These are phyloP conservation scores for Chlamydomonas sp. DNA, from an alignment of 139 green algal species.

Conservation along the genomic window DNA sequence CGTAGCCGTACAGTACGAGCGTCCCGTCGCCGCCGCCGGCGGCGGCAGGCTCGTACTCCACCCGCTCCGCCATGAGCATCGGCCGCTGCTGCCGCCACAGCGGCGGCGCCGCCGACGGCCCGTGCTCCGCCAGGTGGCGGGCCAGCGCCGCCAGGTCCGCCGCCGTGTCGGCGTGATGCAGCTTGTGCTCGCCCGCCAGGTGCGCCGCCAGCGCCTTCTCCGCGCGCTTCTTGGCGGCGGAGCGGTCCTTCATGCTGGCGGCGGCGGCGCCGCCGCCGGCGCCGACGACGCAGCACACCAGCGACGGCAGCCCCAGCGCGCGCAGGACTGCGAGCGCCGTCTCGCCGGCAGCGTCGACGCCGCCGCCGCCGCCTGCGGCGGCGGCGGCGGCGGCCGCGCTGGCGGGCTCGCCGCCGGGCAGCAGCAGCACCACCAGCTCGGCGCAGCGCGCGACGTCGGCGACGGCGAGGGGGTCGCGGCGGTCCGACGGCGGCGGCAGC, in stretches of 20 bases:
- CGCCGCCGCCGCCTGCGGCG: neutral
- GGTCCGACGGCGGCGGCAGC: slow-evolving; percentile 67
- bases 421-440: slow-evolving; percentile 74
- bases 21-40: slow-evolving; percentile 38
- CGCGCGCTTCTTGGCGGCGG: slow-evolving; percentile 81
- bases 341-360: slow-evolving; percentile 62
- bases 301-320: slow-evolving; percentile 75
- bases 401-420: slow-evolving; percentile 57
- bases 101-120: slow-evolving; percentile 50
- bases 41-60: slow-evolving; percentile 42
- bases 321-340: slow-evolving; percentile 73
- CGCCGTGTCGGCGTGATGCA: slow-evolving; percentile 61
- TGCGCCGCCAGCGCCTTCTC: slow-evolving; percentile 66
- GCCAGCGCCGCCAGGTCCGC: slow-evolving; percentile 72
- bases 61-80: slow-evolving; percentile 71
- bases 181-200: slow-evolving; percentile 64
- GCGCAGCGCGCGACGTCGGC: slow-evolving; percentile 68
- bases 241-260: slow-evolving; percentile 73
- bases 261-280: neutral
- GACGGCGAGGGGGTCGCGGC: slow-evolving; percentile 69
- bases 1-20: slow-evolving; percentile 72
- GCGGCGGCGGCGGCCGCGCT: neutral
- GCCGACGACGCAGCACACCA: slow-evolving; percentile 43
- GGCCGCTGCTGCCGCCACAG: slow-evolving; percentile 83
- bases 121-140: slow-evolving; percentile 71